Base-by-base conservation (phyloP, 805 yeast species). In the Hanseniaspora taiwanica region DNA sequence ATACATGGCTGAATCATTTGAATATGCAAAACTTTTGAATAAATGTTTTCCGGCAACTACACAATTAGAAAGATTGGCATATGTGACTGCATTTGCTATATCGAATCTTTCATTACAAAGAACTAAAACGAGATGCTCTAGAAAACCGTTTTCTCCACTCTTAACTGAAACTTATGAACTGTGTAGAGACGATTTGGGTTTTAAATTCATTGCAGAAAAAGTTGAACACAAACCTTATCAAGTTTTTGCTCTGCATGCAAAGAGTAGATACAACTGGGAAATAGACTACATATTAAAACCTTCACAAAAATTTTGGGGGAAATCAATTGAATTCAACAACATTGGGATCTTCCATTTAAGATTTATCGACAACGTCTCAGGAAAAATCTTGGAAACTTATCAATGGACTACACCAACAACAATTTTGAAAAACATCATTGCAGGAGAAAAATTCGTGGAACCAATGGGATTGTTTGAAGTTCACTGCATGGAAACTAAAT, bases 61-160 rank as follows among this genome's bases (percentile, higher is more conserved):
- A 1, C 56, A 61, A n/a, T 62, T 62, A 10, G 81, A 78, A 52
- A 63, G 79, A 40, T 56, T 84, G 46, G 65, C 78, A 35, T 67
- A 85, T 37, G 87, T 60, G 2, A 53, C 96, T 0, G 71, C 84
- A 1, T 91, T 87, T 68, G 93, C 95, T 0, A 71, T 83, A 3
- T 76, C 87, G 20, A 72, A 71, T 42, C 57, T 87, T 7, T 76
- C 96, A 0, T 66, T 81, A 9, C 69, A 75, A 50, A 66, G 96
- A 43, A 72, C 74, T 27, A 86, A 82, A 50, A 78, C 76, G 37
- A 70, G 98, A 49, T 76, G 79, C 40, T 57, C 72, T 31, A 70
- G 98, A 47, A 91, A 91, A 54, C 97, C 98, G 1, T 91, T 91
- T 62, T 91, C 86, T 55, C 97, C 98, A 8, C 65, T 91, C 39